Evolutionary conservation across 495 filamentous ascomycete species (phyloP).

Genomic region (Tuber melanosporum): DNA sequence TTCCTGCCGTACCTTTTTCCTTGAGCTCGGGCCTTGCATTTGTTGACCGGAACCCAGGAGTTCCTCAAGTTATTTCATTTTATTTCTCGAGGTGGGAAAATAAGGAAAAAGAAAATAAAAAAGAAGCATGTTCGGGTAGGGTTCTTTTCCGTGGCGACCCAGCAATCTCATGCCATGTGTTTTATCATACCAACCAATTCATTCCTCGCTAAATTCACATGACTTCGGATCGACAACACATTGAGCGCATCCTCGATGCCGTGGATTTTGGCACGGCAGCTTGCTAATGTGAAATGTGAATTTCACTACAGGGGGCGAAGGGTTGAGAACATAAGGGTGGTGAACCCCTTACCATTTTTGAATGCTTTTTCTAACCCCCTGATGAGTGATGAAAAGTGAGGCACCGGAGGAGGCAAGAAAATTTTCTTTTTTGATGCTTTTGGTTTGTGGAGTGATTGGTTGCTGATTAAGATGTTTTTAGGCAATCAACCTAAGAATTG

Average conservation of each 20-base stretch:
- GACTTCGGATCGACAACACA: background rate
- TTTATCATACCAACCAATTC: background rate
- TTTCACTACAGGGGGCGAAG: background rate
- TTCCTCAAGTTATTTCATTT: background rate
- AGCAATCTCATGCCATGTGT: background rate
- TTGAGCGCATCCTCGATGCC: background rate
- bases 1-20: background rate
- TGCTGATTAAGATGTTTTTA: background rate
- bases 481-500: background rate
- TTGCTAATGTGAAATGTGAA: background rate
- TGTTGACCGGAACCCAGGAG: background rate
- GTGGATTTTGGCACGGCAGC: background rate
- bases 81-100: background rate
- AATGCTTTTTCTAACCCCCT: background rate
- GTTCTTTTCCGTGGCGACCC: background rate
- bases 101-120: background rate
- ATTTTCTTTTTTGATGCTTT: background rate
- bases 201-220: background rate
- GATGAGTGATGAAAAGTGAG: background rate
- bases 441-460: background rate
- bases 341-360: conserved; percentile 1
- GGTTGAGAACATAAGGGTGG: background rate
- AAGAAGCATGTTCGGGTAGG: background rate
- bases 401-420: background rate
- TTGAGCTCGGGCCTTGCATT: background rate